Percentiles rank a stretch among this genome's conserved stretches.
These are phyloP conservation scores for Penicillium nucicola DNA, from an alignment of 495 filamentous ascomycete species.

Conservation along the genomic window DNA sequence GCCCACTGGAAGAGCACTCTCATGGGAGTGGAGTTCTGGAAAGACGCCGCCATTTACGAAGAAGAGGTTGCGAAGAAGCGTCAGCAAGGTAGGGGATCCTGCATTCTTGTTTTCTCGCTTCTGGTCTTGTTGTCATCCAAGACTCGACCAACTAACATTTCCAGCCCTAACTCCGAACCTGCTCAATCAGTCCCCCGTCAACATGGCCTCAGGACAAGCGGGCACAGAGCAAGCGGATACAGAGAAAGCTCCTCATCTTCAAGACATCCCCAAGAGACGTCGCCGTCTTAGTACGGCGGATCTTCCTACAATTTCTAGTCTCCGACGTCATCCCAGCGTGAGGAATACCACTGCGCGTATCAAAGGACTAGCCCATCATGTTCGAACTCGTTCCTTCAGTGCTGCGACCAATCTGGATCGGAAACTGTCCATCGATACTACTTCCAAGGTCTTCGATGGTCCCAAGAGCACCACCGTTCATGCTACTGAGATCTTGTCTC, in stretches of 20 bases:
- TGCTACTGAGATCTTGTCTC: background rate
- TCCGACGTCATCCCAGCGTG: constrained; percentile 2
- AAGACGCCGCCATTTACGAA: constrained; percentile 16
- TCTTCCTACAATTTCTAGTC: background rate
- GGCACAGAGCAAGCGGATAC: too few relatives aligned
- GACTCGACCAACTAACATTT: too few relatives aligned
- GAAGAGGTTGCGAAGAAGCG: background rate
- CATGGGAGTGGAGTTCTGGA: constrained; percentile 31
- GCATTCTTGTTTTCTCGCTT: background rate
- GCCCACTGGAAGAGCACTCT: constrained; percentile 30
- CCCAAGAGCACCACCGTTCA: background rate
- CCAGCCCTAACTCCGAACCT: constrained; percentile 13
- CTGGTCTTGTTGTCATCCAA: background rate
- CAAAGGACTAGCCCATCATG: constrained; percentile 5
- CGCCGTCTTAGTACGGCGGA: constrained; percentile 28
- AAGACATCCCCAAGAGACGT: constrained; percentile 8
- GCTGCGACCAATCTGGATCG: too few relatives aligned
- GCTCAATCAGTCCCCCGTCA: constrained; percentile 30
- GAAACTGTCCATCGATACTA: too few relatives aligned
- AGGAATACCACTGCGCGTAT: constrained; percentile 1
- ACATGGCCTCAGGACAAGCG: too few relatives aligned
- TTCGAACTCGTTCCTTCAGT: constrained; percentile 9
- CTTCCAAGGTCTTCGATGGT: background rate
- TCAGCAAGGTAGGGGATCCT: background rate
- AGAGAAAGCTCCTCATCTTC: constrained; percentile 8